A percentile compares a stretch with the other conserved stretches of the same genome.
phyloP scores from a whole-genome alignment of 169 alveolate species.

The Besnoitia besnoiti region DNA sequence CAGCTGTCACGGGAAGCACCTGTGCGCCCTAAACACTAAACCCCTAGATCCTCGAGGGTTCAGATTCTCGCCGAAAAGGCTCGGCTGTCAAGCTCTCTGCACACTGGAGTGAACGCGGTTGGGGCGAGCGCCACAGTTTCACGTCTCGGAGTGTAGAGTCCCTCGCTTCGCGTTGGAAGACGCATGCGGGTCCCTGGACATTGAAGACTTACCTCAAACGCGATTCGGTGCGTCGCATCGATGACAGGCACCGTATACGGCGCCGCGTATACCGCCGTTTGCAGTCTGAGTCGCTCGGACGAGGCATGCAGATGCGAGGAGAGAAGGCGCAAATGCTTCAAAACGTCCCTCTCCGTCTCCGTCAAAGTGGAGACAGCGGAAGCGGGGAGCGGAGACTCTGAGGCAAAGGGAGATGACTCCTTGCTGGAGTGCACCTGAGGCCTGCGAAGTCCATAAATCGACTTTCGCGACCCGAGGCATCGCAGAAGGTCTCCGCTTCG shows the following conservation, averaged over 20 bases:
- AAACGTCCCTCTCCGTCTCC: background rate
- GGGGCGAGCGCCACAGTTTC: no score
- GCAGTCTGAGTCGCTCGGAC: background rate
- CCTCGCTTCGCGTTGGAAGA: background rate
- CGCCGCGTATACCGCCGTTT: background rate
- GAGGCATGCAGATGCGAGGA: background rate
- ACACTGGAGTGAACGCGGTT: no score
- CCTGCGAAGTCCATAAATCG: background rate
- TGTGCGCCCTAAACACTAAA: no score
- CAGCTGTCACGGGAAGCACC: no score
- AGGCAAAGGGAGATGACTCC: no score
- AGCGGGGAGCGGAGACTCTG: no score
- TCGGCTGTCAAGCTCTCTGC: no score
- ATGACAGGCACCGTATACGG: slow-evolving; percentile 23
- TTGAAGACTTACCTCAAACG: slow-evolving; percentile 2
- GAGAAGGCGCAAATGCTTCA: background rate
- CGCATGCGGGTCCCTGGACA: background rate
- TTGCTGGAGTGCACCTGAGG: no score
- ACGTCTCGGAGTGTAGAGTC: no score
- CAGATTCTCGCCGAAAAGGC: no score
- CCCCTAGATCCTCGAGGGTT: no score
- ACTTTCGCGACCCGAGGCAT: background rate
- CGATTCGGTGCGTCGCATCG: background rate
- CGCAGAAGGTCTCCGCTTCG: background rate
- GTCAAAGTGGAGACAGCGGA: background rate